Evolutionary conservation across 2,329 filamentous ascomycete species (phyloP).

Genomic region (Alternaria viburni): DNA sequence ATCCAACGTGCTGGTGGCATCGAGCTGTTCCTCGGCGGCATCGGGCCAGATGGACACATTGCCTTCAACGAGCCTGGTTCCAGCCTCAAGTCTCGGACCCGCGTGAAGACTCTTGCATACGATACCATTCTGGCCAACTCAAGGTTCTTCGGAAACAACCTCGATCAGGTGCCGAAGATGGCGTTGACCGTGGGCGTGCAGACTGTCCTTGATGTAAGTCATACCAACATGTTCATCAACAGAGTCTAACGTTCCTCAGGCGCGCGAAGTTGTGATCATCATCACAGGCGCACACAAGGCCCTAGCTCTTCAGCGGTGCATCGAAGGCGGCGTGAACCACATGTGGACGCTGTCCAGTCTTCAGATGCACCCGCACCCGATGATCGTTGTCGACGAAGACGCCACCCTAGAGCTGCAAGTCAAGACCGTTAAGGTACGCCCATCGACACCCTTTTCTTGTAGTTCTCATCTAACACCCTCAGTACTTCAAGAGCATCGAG

Average conservation of each 20-base stretch:
- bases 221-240: slow-evolving; percentile 15
- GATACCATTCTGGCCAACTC: slow-evolving; percentile 88
- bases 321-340: slow-evolving; percentile 84
- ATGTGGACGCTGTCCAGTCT: slow-evolving; percentile 88
- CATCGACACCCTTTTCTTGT: background rate
- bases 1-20: slow-evolving; percentile 79
- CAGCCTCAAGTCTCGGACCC: slow-evolving; percentile 75
- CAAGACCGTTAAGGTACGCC: slow-evolving; percentile 50
- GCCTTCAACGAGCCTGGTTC: slow-evolving; percentile 91
- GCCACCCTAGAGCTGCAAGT: slow-evolving; percentile 57
- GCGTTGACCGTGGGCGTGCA: slow-evolving; percentile 85
- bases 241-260: slow-evolving; percentile 45
- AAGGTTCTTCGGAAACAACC: slow-evolving; percentile 79
- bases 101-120: slow-evolving; percentile 86
- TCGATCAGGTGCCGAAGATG: slow-evolving; percentile 77
- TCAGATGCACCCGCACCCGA: slow-evolving; percentile 79
- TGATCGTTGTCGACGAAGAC: slow-evolving; percentile 85
- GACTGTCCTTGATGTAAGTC: slow-evolving; percentile 72
- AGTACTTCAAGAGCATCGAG: slow-evolving; percentile 60
- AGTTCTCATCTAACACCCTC: slow-evolving; percentile 10
- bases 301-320: slow-evolving; percentile 76
- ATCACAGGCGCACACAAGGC: slow-evolving; percentile 83
- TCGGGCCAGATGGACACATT: slow-evolving; percentile 86
- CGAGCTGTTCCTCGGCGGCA: slow-evolving; percentile 83
- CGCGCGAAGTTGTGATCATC: slow-evolving; percentile 81